Evolutionary conservation across 2,329 filamentous ascomycete species (phyloP).

Genomic region (Emmonsia crescens): DNA sequence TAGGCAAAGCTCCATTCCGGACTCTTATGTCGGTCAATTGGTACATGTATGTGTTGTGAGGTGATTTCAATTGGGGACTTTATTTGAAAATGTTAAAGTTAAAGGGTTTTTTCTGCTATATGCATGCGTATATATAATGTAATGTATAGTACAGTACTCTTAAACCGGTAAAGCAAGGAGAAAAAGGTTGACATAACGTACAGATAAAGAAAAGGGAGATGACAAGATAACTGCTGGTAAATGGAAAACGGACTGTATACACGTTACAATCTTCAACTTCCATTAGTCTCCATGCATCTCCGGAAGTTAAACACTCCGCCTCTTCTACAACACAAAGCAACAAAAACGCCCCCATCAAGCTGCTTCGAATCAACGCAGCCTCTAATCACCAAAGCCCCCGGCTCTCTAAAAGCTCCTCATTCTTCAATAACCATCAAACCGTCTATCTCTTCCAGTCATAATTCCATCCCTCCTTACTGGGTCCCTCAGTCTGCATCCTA

Average conservation of each 20-base stretch:
- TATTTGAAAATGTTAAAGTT: too few relatives aligned
- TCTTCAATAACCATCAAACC: constrained; percentile 1
- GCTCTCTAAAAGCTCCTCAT: not conserved
- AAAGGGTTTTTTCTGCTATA: too few relatives aligned
- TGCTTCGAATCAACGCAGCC: not conserved
- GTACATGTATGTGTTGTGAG: not conserved
- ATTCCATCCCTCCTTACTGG: constrained; percentile 74
- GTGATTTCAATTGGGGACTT: not conserved
- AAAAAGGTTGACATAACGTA: not conserved
- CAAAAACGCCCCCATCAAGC: not conserved
- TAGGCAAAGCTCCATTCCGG: not conserved
- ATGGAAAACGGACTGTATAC: not conserved
- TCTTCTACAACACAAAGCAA: not conserved
- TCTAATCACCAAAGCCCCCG: not conserved
- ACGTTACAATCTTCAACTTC: not conserved
- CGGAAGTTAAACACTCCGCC: not conserved
- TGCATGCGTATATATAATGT: not conserved
- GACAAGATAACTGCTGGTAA: not conserved
- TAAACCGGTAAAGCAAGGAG: not conserved
- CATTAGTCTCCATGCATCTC: not conserved
- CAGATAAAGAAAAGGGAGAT: not conserved
- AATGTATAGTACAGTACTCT: not conserved
- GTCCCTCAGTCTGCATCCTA: constrained; percentile 63
- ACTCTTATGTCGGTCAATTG: not conserved
- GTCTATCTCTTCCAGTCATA: constrained; percentile 67